Conservation (phyloP, 2,329 filamentous ascomycete species). For the Botrytis sinoallii region DNA sequence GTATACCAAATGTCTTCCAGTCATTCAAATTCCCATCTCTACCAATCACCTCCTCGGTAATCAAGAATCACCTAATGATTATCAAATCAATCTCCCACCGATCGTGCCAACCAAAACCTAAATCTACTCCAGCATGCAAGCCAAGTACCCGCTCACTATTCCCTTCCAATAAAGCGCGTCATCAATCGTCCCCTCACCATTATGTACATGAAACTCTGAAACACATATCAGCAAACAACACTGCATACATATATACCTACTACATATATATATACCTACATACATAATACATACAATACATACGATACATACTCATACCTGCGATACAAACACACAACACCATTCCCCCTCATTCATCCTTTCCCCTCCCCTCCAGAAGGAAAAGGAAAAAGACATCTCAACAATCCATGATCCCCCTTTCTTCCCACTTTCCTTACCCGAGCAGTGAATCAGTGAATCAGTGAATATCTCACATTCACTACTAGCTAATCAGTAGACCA, state of each 20-base stretch:
- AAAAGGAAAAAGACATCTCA: neutral
- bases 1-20: too few relatives aligned
- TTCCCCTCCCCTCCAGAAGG: neutral
- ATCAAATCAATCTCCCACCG: neutral
- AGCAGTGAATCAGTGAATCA: neutral
- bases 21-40: too few relatives aligned
- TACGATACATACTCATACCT: too few relatives aligned
- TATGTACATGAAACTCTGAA: neutral
- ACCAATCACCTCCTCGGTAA: too few relatives aligned
- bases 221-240: neutral
- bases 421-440: neutral
- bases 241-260: neutral
- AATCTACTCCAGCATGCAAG: neutral
- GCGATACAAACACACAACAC: neutral
- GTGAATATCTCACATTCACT: neutral
- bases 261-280: neutral
- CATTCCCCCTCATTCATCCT: too few relatives aligned
- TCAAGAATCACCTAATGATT: neutral
- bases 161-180: neutral
- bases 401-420: neutral
- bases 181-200: neutral
- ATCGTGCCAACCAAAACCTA: neutral
- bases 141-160: neutral
- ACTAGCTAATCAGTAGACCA: neutral
- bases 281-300: neutral